A percentile compares a stretch with the other conserved stretches of the same genome.
Evolutionary conservation across 345 rosid genomes (phyloP).

Genomic region (Salix purpurea): DNA sequence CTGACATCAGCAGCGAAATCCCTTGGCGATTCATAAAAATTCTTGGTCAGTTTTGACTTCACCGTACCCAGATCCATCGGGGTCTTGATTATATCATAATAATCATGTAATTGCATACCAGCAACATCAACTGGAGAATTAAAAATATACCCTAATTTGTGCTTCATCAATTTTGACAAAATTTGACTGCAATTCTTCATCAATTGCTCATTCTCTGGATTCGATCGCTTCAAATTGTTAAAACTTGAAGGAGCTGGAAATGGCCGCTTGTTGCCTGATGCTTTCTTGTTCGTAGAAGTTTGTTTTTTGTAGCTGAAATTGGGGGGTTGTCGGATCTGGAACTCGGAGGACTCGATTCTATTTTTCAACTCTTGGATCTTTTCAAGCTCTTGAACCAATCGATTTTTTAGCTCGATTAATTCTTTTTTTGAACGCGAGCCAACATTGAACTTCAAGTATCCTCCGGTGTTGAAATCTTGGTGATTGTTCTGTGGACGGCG

Average conservation of each 20-base stretch:
- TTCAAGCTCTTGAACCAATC: constrained; percentile 57
- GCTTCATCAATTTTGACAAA: constrained; percentile 68
- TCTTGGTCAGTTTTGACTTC: constrained; percentile 43
- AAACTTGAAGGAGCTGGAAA: constrained; percentile 12
- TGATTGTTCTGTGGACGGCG: constrained; percentile 28
- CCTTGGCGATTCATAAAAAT: constrained; percentile 44
- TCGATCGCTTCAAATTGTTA: constrained; percentile 29
- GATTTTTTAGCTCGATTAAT: constrained; percentile 52
- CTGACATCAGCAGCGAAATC: constrained; percentile 71
- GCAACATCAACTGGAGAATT: constrained; percentile 64
- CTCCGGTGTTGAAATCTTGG: constrained; percentile 25
- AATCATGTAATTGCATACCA: constrained; percentile 57
- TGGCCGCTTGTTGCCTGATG: constrained; percentile 47
- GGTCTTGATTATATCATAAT: constrained; percentile 47
- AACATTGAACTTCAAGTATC: constrained; percentile 29
- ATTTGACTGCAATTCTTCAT: constrained; percentile 53
- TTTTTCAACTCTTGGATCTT: constrained; percentile 57
- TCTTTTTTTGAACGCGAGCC: constrained; percentile 39
- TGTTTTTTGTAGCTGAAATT: constrained; percentile 24
- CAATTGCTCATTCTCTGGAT: constrained; percentile 38
- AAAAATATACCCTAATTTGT: constrained; percentile 55
- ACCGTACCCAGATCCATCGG: constrained; percentile 89
- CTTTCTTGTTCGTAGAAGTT: constrained; percentile 24
- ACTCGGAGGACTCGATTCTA: constrained; percentile 44
- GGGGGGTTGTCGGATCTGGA: constrained; percentile 41